phyloP scores from a whole-genome alignment of 306 rosid species.

The Crataegus laevigata region DNA sequence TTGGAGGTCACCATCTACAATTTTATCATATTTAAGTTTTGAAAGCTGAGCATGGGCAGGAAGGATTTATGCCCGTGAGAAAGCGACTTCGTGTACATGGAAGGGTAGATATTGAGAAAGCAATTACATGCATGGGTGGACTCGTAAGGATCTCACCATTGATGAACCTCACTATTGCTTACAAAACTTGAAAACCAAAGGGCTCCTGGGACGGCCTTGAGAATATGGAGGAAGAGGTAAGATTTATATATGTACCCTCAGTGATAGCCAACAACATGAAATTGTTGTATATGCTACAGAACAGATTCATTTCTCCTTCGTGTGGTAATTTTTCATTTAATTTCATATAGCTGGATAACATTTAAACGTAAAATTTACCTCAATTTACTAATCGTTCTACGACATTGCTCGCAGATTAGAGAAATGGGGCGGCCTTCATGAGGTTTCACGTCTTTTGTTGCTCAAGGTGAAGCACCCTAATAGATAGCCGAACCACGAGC shows the following conservation, averaged over 20 bases:
- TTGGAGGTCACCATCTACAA: conserved; percentile 67
- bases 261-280: not conserved
- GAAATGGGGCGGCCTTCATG: conserved; percentile 93
- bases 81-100: conserved; percentile 78
- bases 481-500: too few species aligned
- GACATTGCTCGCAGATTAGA: conserved; percentile 91
- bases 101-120: conserved; percentile 85
- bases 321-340: not conserved
- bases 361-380: not conserved
- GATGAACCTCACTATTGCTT: conserved; percentile 82
- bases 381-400: conserved; percentile 1
- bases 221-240: conserved; percentile 63
- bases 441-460: conserved; percentile 81
- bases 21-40: conserved; percentile 62
- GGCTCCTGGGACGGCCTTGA: conserved; percentile 89
- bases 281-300: not conserved
- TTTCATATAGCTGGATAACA: not conserved
- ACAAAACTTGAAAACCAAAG: conserved; percentile 82
- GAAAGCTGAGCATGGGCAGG: conserved; percentile 73
- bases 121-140: conserved; percentile 85
- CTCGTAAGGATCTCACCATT: conserved; percentile 68
- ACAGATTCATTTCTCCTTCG: not conserved
- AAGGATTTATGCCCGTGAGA: conserved; percentile 96
- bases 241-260: not conserved
- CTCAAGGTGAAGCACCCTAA: conserved; percentile 56